A percentile compares a stretch with the other conserved stretches of the same genome.
Evolutionary conservation across 2,329 filamentous ascomycete species (phyloP).

Genomic region (Verticillium nubilum): DNA sequence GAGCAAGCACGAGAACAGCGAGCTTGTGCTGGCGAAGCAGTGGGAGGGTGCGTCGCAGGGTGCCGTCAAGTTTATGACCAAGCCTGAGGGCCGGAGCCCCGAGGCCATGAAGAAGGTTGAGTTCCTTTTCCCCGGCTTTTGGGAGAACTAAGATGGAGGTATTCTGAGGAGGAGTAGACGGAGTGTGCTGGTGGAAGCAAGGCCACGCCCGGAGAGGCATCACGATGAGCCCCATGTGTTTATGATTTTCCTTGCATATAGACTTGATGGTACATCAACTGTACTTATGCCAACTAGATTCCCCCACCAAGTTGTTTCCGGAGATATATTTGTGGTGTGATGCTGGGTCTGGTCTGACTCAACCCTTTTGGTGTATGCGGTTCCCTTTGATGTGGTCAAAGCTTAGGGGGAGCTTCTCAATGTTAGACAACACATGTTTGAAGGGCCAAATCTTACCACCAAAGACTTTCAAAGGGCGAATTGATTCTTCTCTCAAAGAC

Average conservation of each 20-base stretch:
- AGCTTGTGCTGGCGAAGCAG: conserved; percentile 76
- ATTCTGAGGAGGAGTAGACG: conserved; percentile 1
- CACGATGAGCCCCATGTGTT: background rate
- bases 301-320: too few species aligned
- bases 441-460: too few species aligned
- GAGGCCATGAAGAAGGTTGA: conserved; percentile 75
- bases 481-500: too few species aligned
- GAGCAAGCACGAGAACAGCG: conserved; percentile 67
- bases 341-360: too few species aligned
- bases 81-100: conserved; percentile 64
- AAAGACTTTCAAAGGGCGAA: too few species aligned
- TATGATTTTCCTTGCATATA: conserved; percentile 1
- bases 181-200: background rate
- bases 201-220: background rate
- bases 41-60: conserved; percentile 71
- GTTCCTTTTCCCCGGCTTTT: conserved; percentile 86
- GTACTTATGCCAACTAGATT: background rate
- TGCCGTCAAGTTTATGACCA: conserved; percentile 77
- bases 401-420: too few species aligned
- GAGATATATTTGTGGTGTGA: too few species aligned
- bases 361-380: too few species aligned
- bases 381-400: too few species aligned
- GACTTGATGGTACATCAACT: conserved; percentile 2
- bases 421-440: too few species aligned
- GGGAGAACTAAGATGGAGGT: conserved; percentile 27